These are phyloP conservation scores for Paramecium caudatum DNA, from an alignment of 73 alveolate species.

Conservation along the genomic window DNA sequence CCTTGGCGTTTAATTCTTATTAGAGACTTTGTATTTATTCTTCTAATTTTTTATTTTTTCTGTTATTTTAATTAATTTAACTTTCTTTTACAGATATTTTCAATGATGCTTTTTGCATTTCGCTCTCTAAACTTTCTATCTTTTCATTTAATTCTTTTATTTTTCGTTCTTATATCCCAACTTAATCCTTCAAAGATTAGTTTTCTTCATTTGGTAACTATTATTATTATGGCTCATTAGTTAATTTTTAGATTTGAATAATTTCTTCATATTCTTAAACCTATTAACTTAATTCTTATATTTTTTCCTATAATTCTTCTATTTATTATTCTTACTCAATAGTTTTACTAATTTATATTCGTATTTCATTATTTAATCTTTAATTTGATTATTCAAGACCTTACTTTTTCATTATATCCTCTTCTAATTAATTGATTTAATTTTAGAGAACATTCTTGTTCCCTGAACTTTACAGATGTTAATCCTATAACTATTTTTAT, in stretches of 20 bases:
- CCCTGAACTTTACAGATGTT: not conserved
- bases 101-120: not conserved
- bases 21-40: not conserved
- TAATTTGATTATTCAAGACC: conserved; percentile 2
- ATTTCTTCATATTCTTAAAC: not conserved
- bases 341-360: not conserved
- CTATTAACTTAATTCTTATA: not conserved
- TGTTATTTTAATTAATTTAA: conserved; percentile 3
- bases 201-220: not conserved
- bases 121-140: not conserved
- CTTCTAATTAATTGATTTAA: not conserved
- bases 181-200: not conserved
- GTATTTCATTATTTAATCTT: conserved; percentile 24
- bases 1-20: not conserved
- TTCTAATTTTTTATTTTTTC: not conserved
- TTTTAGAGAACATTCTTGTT: not conserved
- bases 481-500: too few relatives aligned
- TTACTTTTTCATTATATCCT: not conserved
- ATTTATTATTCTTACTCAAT: not conserved
- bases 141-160: not conserved
- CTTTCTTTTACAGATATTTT: conserved; percentile 17
- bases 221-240: not conserved
- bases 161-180: not conserved
- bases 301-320: not conserved
- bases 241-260: not conserved